Percentiles rank a stretch among this genome's conserved stretches.
phyloP scores from a whole-genome alignment of 768 basidiomycete species.

The Chiua virens region DNA sequence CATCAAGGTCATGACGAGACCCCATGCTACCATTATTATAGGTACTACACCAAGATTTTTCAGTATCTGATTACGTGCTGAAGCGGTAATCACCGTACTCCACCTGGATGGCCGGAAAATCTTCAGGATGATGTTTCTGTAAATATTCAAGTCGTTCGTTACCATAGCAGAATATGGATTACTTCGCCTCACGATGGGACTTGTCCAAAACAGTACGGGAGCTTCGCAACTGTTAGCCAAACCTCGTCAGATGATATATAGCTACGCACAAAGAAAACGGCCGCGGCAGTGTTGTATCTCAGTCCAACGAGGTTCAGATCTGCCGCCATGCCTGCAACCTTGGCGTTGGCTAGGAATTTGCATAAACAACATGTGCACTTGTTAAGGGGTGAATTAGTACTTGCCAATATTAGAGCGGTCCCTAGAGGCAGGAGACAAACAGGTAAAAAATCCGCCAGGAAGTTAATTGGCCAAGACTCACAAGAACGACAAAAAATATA shows the following conservation, averaged over 20 bases:
- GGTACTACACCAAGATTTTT: conserved; percentile 28
- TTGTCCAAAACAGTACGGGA: conserved; percentile 31
- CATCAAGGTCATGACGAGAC: conserved; percentile 30
- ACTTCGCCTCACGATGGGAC: conserved; percentile 2
- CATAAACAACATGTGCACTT: too few relatives aligned
- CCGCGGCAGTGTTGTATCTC: conserved; percentile 32
- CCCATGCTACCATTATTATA: conserved; percentile 32
- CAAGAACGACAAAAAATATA: too few relatives aligned
- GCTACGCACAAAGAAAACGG: conserved; percentile 32
- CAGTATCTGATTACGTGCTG: not conserved
- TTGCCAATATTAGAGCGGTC: too few relatives aligned
- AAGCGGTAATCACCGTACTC: conserved; percentile 13
- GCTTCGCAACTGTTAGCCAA: conserved; percentile 18
- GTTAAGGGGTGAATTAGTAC: too few relatives aligned
- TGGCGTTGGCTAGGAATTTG: conserved; percentile 8
- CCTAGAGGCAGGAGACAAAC: too few relatives aligned
- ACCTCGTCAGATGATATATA: conserved; percentile 22
- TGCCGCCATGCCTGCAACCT: conserved; percentile 41
- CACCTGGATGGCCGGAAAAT: conserved; percentile 26
- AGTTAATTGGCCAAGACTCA: not conserved
- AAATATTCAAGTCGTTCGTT: not conserved
- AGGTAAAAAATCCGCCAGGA: too few relatives aligned
- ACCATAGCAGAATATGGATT: conserved; percentile 19
- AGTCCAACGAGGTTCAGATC: conserved; percentile 31
- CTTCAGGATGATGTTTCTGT: conserved; percentile 29